These are phyloP conservation scores for Clitoria ternatea DNA, from an alignment of 306 rosid species.

Conservation along the genomic window DNA sequence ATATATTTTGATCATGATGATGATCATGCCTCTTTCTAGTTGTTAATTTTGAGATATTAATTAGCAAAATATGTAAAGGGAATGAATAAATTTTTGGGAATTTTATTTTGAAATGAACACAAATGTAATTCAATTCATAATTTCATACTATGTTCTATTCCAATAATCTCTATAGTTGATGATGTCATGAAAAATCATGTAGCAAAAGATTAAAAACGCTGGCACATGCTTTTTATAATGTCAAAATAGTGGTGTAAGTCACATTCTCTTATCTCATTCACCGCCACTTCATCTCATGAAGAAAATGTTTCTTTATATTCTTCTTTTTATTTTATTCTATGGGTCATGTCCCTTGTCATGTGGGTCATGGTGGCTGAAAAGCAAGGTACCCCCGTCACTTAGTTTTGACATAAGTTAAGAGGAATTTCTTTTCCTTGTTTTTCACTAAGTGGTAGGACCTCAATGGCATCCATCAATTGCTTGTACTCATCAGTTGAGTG, in stretches of 20 bases:
- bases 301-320: conserved; percentile 13
- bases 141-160: background rate
- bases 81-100: conserved; percentile 41
- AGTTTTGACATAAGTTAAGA: no score
- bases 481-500: no score
- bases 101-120: conserved; percentile 27
- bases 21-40: conserved; percentile 32
- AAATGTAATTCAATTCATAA: no score
- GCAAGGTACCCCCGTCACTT: conserved; percentile 22
- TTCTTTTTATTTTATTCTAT: background rate
- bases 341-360: conserved; percentile 31
- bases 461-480: no score
- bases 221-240: conserved; percentile 2
- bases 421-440: no score
- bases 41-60: conserved; percentile 30
- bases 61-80: conserved; percentile 49
- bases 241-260: conserved; percentile 15
- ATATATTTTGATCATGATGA: conserved; percentile 58
- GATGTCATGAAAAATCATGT: background rate
- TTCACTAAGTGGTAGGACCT: no score
- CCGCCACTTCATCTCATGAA: conserved; percentile 20
- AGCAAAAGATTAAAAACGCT: background rate
- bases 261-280: conserved; percentile 13
- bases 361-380: conserved; percentile 38
- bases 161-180: background rate